phyloP scores from a whole-genome alignment of 1,139 yeast species.

The Saccharomyces hybrid region DNA sequence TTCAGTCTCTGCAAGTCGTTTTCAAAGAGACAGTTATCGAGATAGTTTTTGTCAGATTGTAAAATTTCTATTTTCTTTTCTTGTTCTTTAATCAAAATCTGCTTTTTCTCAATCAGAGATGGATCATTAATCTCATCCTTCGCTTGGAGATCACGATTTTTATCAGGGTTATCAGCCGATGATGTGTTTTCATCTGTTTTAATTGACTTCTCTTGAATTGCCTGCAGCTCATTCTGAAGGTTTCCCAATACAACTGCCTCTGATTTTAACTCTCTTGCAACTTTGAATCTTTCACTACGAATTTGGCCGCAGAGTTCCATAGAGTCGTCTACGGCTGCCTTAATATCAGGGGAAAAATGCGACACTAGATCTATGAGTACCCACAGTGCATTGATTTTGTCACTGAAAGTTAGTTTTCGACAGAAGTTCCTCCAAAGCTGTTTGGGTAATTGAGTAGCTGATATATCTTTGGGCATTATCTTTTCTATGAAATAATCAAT shows the following conservation, averaged over 20 bases:
- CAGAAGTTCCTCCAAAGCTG: conserved; percentile 31
- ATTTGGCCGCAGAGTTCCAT: conserved; percentile 30
- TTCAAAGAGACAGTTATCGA: conserved; percentile 55
- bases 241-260: conserved; percentile 11
- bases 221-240: conserved; percentile 5
- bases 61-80: conserved; percentile 35
- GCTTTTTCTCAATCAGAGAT: conserved; percentile 37
- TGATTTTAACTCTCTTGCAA: conserved; percentile 21
- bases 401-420: conserved; percentile 21
- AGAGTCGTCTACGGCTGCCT: conserved; percentile 27
- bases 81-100: conserved; percentile 9
- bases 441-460: conserved; percentile 26
- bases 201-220: conserved; percentile 4
- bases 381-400: conserved; percentile 27
- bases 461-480: conserved; percentile 23
- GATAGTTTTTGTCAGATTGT: conserved; percentile 41
- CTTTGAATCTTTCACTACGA: conserved; percentile 30
- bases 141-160: conserved; percentile 1
- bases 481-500: conserved; percentile 19
- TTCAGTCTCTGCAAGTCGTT: conserved; percentile 73
- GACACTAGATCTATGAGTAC: conserved; percentile 28
- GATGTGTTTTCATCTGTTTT: conserved; percentile 29
- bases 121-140: conserved; percentile 1
- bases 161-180: conserved; percentile 18
- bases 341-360: conserved; percentile 29